phyloP scores from a whole-genome alignment of 495 filamentous ascomycete genomes.

The Podospora australis region DNA sequence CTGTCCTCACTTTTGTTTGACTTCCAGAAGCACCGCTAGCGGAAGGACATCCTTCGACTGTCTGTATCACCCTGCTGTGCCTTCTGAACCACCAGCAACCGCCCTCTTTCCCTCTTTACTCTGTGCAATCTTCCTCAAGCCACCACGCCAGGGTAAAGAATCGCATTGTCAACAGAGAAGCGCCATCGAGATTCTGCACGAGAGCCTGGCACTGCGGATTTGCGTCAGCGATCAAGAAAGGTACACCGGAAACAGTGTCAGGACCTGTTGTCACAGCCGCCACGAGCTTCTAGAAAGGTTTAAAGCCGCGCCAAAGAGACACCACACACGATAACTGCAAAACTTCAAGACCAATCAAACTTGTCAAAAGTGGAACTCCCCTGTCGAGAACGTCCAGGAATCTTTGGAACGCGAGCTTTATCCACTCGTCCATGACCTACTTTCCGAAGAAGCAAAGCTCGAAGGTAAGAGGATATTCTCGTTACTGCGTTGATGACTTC shows the following conservation, averaged over 20 bases:
- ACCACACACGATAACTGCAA: too few species aligned
- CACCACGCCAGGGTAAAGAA: slow-evolving; percentile 19
- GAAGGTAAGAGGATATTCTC: too few species aligned
- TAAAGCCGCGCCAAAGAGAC: background rate
- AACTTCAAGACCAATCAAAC: slow-evolving; percentile 3
- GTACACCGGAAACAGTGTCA: slow-evolving; percentile 4
- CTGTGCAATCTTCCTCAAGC: slow-evolving; percentile 24
- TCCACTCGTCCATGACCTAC: too few species aligned
- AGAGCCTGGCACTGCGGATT: slow-evolving; percentile 15
- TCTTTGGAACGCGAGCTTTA: too few species aligned
- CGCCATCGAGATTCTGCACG: slow-evolving; percentile 21
- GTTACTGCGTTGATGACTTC: too few species aligned
- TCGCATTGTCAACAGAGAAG: slow-evolving; percentile 17
- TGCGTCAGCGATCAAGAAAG: slow-evolving; percentile 17
- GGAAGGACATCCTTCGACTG: slow-evolving; percentile 7
- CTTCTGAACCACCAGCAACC: slow-evolving; percentile 13
- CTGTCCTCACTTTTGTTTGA: slow-evolving; percentile 3
- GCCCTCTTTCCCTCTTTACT: slow-evolving; percentile 9
- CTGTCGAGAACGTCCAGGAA: background rate
- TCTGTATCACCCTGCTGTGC: slow-evolving; percentile 20
- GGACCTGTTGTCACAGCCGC: slow-evolving; percentile 2
- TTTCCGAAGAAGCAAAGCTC: too few species aligned
- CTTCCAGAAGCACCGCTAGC: background rate
- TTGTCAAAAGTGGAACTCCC: background rate
- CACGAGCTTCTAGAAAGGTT: background rate